Evolutionary conservation across 441 rosid genomes (phyloP).

Genomic region (Gossypium gossypioides): DNA sequence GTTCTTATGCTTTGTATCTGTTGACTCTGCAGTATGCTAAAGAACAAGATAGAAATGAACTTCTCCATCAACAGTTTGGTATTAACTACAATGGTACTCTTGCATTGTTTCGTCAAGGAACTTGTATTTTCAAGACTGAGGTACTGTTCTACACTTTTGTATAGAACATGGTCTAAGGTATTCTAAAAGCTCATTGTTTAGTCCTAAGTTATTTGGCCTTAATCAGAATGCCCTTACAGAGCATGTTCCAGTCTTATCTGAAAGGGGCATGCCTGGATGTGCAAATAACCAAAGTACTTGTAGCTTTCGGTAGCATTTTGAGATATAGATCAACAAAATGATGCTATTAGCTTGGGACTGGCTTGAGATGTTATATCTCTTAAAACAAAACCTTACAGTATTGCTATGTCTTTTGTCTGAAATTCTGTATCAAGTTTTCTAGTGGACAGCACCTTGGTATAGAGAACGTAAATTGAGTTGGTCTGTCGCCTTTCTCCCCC

Average conservation of each 20-base stretch:
- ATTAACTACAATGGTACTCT: conserved; percentile 65
- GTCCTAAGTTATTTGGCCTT: not conserved
- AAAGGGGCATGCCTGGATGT: not conserved
- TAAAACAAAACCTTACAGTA: not conserved
- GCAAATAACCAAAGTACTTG: not conserved
- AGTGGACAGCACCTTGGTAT: not conserved
- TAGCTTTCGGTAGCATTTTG: not conserved
- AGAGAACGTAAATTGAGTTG: not conserved
- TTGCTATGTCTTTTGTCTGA: not conserved
- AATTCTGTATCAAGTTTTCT: not conserved
- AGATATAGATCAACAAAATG: not conserved
- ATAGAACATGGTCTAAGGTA: not conserved
- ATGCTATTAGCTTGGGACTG: not conserved
- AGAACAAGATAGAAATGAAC: conserved; percentile 77
- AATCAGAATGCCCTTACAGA: not conserved
- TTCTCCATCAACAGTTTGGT: conserved; percentile 67
- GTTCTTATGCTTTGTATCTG: conserved; percentile 6
- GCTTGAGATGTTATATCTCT: not conserved
- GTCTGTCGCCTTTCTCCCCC: not conserved
- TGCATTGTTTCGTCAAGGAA: conserved; percentile 76
- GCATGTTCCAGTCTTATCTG: not conserved
- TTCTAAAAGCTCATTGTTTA: not conserved
- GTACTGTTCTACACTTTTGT: conserved; percentile 25
- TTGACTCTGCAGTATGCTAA: conserved; percentile 48
- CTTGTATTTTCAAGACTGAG: conserved; percentile 60